Percentiles rank a stretch among this genome's conserved stretches.
phyloP scores from a whole-genome alignment of 2,329 filamentous ascomycete species.

The Colletotrichum sp. region DNA sequence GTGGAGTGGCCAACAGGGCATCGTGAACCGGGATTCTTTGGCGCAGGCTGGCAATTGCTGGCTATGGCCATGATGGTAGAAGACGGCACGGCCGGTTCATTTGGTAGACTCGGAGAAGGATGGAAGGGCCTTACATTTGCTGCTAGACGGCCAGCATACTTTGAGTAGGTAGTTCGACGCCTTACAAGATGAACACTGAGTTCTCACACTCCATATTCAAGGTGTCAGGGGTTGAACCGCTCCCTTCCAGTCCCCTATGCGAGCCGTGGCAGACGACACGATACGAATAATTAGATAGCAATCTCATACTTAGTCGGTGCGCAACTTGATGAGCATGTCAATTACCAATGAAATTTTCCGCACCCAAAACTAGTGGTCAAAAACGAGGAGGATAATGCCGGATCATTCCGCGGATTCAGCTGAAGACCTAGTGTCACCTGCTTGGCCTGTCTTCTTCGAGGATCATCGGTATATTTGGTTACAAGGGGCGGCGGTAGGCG shows the following conservation, averaged over 20 bases:
- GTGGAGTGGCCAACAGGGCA: not conserved
- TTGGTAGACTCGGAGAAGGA: slow-evolving; percentile 17
- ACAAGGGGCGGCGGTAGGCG: not conserved
- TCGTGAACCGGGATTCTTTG: slow-evolving; percentile 13
- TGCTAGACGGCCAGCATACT: slow-evolving; percentile 19
- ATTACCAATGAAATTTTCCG: not conserved
- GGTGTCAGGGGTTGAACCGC: not conserved
- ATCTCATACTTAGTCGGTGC: not conserved
- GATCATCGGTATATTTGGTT: not conserved
- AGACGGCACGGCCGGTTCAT: slow-evolving; percentile 14
- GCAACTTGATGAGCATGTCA: not conserved
- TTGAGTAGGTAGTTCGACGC: slow-evolving; percentile 19
- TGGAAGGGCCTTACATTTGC: slow-evolving; percentile 16
- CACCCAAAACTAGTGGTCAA: too few relatives aligned
- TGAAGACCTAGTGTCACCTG: not conserved
- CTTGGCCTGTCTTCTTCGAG: not conserved
- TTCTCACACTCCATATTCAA: not conserved
- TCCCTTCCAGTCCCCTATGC: not conserved
- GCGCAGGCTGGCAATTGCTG: slow-evolving; percentile 10
- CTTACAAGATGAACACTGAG: slow-evolving; percentile 21
- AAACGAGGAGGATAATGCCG: not conserved
- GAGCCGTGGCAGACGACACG: not conserved
- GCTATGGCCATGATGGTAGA: slow-evolving; percentile 16
- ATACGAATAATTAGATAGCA: slow-evolving; percentile 15
- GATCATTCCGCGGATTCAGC: not conserved